A percentile compares a stretch with the other conserved stretches of the same genome.
Conservation (phyloP, 768 basidiomycete genomes). For the Lactarius deliciosus region DNA sequence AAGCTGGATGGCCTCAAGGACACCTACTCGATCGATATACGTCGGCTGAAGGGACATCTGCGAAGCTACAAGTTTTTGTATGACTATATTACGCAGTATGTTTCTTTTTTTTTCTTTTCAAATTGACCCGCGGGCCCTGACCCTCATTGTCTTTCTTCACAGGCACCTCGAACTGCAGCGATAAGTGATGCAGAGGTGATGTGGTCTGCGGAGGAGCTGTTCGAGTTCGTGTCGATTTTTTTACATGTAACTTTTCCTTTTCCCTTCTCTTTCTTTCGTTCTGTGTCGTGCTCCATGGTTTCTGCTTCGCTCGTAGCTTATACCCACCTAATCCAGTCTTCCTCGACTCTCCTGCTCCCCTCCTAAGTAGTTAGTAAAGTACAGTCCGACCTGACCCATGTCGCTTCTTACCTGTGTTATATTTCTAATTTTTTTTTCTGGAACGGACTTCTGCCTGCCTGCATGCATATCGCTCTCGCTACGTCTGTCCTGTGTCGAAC, state of each 20-base stretch:
- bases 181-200: background rate
- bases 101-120: slow-evolving; percentile 30
- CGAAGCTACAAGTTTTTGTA: slow-evolving; percentile 92
- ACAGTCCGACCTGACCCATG: background rate
- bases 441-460: background rate
- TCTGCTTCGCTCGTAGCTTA: slow-evolving; percentile 10
- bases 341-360: background rate
- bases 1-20: slow-evolving; percentile 85
- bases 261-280: background rate
- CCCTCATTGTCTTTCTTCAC: background rate
- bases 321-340: slow-evolving; percentile 20
- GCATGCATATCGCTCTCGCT: slow-evolving; percentile 6
- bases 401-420: background rate
- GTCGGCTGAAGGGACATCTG: slow-evolving; percentile 88
- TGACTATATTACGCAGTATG: slow-evolving; percentile 83
- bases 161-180: slow-evolving; percentile 22
- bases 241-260: background rate
- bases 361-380: background rate
- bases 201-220: background rate
- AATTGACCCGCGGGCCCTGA: slow-evolving; percentile 8
- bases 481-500: background rate
- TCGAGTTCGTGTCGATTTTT: slow-evolving; percentile 15
- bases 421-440: background rate
- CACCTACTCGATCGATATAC: slow-evolving; percentile 89
- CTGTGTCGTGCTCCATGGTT: slow-evolving; percentile 13